These are phyloP conservation scores for Tremella yokohamensis DNA, from an alignment of 768 basidiomycete genomes.

Conservation along the genomic window DNA sequence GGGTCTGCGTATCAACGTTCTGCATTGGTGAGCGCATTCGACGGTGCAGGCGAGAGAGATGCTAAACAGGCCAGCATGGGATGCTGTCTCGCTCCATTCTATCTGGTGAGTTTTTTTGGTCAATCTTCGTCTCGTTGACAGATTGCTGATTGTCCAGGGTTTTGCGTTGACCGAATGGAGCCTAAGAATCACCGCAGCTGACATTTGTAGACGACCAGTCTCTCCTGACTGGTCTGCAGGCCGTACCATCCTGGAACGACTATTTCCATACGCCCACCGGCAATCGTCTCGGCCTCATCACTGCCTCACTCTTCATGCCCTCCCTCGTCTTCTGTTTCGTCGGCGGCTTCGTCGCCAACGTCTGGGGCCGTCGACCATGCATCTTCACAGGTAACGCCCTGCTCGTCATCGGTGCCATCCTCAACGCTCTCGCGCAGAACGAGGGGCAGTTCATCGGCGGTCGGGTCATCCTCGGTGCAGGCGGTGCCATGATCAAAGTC, in stretches of 20 bases:
- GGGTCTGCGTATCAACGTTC: not conserved
- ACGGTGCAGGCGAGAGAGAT: no score
- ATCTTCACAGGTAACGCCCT: not conserved
- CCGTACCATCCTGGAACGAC: conserved; percentile 21
- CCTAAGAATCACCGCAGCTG: no score
- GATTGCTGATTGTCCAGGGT: no score
- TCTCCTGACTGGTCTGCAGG: conserved; percentile 31
- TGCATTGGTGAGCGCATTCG: no score
- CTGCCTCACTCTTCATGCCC: conserved; percentile 27
- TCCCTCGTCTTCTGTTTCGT: conserved; percentile 11
- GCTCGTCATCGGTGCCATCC: conserved; percentile 1
- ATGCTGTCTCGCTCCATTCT: conserved; percentile 16
- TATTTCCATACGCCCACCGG: conserved; percentile 18
- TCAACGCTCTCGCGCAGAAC: conserved; percentile 1
- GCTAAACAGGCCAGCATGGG: conserved; percentile 12
- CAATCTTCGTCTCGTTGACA: no score
- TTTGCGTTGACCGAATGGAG: no score
- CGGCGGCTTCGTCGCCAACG: conserved; percentile 32
- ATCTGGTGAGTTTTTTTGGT: conserved; percentile 14
- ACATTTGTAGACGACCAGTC: conserved; percentile 11
- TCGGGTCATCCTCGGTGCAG: not conserved
- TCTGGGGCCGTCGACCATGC: conserved; percentile 8
- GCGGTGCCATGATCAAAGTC: not conserved
- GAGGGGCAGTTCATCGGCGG: conserved; percentile 4
- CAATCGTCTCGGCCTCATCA: conserved; percentile 23